Evolutionary conservation across 352 stramenopile species (phyloP).

Genomic region (Pythium volutum): DNA sequence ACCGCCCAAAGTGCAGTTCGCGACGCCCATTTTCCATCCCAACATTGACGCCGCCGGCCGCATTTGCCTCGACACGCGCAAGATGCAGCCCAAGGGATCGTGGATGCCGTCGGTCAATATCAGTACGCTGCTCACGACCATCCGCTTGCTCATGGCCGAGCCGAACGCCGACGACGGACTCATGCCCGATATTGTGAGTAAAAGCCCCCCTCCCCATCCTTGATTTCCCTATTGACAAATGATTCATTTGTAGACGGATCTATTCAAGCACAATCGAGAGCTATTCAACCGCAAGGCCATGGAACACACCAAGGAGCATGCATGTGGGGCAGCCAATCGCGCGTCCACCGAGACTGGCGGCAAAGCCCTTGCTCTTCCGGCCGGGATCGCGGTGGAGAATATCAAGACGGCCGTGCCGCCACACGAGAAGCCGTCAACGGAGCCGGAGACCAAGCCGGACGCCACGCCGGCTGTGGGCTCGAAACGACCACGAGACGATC

Average conservation of each 20-base stretch:
- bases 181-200: constrained; percentile 84
- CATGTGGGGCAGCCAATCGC: constrained; percentile 9
- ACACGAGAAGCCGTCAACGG: background rate
- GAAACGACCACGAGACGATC: constrained; percentile 1
- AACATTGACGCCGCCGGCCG: constrained; percentile 85
- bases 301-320: constrained; percentile 59
- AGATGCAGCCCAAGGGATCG: constrained; percentile 90
- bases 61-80: constrained; percentile 91
- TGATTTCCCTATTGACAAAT: background rate
- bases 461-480: background rate
- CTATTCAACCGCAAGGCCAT: constrained; percentile 63
- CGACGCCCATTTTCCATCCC: constrained; percentile 81
- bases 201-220: background rate
- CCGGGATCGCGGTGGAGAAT: background rate
- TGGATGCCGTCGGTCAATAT: constrained; percentile 92
- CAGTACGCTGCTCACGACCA: constrained; percentile 86
- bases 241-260: constrained; percentile 43
- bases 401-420: background rate
- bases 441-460: background rate
- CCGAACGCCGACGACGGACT: constrained; percentile 89
- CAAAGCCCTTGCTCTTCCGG: background rate
- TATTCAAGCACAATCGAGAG: constrained; percentile 77
- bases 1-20: constrained; percentile 73
- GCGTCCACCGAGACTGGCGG: background rate
- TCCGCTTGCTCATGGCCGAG: constrained; percentile 89